Evolutionary conservation across 495 filamentous ascomycete genomes (phyloP).

Genomic region (Trichoderma gamsii): DNA sequence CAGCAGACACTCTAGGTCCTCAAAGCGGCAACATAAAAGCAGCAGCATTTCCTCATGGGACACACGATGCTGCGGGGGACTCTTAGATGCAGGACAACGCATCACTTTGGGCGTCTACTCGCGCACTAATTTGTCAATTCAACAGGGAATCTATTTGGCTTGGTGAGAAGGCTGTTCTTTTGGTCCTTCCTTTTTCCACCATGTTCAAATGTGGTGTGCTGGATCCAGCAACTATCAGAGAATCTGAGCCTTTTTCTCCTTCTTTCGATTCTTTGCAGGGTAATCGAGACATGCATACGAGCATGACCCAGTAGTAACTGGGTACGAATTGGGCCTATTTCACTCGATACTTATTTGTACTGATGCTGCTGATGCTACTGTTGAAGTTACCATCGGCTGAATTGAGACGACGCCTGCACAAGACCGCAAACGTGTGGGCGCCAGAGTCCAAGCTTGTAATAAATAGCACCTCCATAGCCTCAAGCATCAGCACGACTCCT

Average conservation of each 20-base stretch:
- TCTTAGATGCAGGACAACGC: conserved; percentile 8
- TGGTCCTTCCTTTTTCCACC: not conserved
- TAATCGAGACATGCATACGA: not conserved
- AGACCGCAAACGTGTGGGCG: not conserved
- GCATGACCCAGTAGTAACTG: not conserved
- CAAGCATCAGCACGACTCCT: no score
- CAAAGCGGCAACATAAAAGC: not conserved
- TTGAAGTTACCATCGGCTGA: no score
- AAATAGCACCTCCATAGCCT: not conserved
- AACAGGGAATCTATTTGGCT: not conserved
- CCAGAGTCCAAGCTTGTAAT: not conserved
- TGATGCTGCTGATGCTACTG: no score
- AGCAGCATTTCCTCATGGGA: not conserved
- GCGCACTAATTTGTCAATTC: not conserved
- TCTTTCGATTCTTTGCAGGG: no score
- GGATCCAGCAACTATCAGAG: not conserved
- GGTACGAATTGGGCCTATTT: not conserved
- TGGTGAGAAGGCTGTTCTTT: not conserved
- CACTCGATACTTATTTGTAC: not conserved
- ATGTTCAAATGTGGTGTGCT: not conserved
- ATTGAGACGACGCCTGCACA: not conserved
- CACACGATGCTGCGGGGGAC: not conserved
- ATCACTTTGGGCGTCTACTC: not conserved
- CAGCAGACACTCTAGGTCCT: not conserved
- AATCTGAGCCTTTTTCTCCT: not conserved